These are phyloP conservation scores for Cicer judaicum DNA, from an alignment of 306 rosid genomes.

Conservation along the genomic window DNA sequence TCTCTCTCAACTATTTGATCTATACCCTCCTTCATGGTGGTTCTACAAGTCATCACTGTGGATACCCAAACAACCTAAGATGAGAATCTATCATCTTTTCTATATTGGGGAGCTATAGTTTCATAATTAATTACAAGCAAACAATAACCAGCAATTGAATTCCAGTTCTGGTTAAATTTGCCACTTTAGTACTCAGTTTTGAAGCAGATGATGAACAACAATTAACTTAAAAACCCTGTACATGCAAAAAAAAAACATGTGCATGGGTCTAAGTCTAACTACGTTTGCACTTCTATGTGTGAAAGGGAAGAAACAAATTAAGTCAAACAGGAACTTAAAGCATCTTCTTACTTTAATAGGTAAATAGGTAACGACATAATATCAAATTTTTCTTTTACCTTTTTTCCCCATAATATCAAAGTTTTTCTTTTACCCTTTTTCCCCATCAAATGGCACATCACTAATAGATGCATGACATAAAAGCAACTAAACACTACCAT, in stretches of 20 bases:
- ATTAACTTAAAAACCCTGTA: conserved; percentile 13
- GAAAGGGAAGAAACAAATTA: conserved; percentile 29
- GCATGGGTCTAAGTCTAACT: conserved; percentile 6
- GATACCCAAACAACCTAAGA: background rate
- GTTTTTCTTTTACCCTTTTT: conserved; percentile 3
- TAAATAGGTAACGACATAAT: conserved; percentile 6
- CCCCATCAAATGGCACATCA: conserved; percentile 18
- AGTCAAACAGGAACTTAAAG: conserved; percentile 25
- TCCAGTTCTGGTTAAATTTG: conserved; percentile 33
- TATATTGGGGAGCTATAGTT: conserved; percentile 5
- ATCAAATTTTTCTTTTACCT: background rate
- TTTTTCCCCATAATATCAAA: conserved; percentile 19
- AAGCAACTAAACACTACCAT: conserved; percentile 19
- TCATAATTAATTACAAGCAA: conserved; percentile 22
- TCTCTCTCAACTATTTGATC: background rate
- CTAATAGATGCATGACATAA: conserved; percentile 40
- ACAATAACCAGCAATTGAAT: conserved; percentile 25
- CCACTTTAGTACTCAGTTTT: conserved; percentile 25
- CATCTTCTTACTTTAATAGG: conserved; percentile 26
- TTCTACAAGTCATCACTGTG: conserved; percentile 1
- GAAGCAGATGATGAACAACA: conserved; percentile 32
- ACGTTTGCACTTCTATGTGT: conserved; percentile 4
- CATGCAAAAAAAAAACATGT: conserved; percentile 28
- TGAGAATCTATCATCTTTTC: background rate
- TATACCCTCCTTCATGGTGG: background rate